These are phyloP conservation scores for Hericium rajendrae DNA, from an alignment of 768 basidiomycete genomes.

Conservation along the genomic window DNA sequence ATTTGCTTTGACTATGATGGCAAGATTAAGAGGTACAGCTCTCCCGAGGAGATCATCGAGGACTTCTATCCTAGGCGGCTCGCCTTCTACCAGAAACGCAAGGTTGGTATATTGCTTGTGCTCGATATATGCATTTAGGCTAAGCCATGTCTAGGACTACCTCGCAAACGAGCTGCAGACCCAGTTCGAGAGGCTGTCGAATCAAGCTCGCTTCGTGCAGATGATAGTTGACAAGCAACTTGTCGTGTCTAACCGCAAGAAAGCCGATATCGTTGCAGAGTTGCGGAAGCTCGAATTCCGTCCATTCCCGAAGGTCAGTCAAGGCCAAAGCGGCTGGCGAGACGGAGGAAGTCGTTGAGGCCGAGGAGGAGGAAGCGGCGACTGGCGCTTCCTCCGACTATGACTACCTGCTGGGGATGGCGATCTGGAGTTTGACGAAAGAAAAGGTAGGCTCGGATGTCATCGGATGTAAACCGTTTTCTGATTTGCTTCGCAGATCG, in stretches of 20 bases:
- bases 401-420: slow-evolving; percentile 92
- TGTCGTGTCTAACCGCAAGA: slow-evolving; percentile 79
- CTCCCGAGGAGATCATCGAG: slow-evolving; percentile 84
- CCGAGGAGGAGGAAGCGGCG: slow-evolving; percentile 38
- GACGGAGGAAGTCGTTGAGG: slow-evolving; percentile 45
- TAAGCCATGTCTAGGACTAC: slow-evolving; percentile 50
- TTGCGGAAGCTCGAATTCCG: slow-evolving; percentile 77
- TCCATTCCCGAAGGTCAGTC: slow-evolving; percentile 77
- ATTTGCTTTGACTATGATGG: slow-evolving; percentile 95
- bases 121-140: neutral
- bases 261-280: slow-evolving; percentile 75
- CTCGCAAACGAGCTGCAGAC: slow-evolving; percentile 75
- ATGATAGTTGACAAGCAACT: slow-evolving; percentile 90
- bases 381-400: slow-evolving; percentile 52
- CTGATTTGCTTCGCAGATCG: slow-evolving; percentile 47
- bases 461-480: neutral
- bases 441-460: slow-evolving; percentile 54
- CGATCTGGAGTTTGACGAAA: slow-evolving; percentile 88
- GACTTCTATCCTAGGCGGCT: slow-evolving; percentile 88
- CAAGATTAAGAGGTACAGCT: slow-evolving; percentile 89
- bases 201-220: slow-evolving; percentile 93
- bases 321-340: slow-evolving; percentile 64
- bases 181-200: slow-evolving; percentile 76
- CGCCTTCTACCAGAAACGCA: slow-evolving; percentile 91
- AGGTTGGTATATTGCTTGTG: slow-evolving; percentile 41